Base-by-base conservation (phyloP, 2,329 filamentous ascomycete species). In the Nannizziopsis barbatae region DNA sequence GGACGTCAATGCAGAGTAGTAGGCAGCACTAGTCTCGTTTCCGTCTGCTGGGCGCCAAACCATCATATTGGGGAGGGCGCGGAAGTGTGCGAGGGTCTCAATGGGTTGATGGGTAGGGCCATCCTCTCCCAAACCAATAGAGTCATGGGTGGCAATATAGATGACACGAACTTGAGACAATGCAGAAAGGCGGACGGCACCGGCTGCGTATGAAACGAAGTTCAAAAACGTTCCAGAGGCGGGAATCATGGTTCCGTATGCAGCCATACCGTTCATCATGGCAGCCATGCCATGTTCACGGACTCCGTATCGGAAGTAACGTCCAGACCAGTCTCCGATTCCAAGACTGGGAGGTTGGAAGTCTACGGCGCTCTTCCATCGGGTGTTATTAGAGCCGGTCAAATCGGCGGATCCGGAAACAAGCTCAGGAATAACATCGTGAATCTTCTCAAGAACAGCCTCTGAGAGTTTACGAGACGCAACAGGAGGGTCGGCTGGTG, bases 81-180 rank as follows among this genome's bases (percentile, higher is more conserved):
- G 90, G 87, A 96, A 96, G 75, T 96, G 92, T 52, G 89, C 84
- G 55, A 96, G 81, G 39, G 88, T 95, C 81, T 98, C 92, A 60
- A 98, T 95, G 69, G 92, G 92, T 79, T 98, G 92, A 75, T 98
- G 92, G 50, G 92, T 98, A 59, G 92, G 90, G 55, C 92, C 92
- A 65, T 98, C 92, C 75, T 98, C 92, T 72, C 92, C 92, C 59
- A 96, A 86, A 76, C 92, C 92, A 62, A 98, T 98, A 57, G 90
- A 95, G 79, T 96, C 90, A 79, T 96, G 90, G 60, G 90, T 96
- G 63, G 92, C 90, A 60, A 96, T 79, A 83, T 92, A 94, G 75
- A 98, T 89, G 66, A 81, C 77, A 62, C 90, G 90, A 68, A 89
- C 78, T 70, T 86, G 89, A 41, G 89, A 94, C 59, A 98, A 80